phyloP scores from a whole-genome alignment of 805 yeast genomes.

The Scheffersomyces coipomensis region DNA sequence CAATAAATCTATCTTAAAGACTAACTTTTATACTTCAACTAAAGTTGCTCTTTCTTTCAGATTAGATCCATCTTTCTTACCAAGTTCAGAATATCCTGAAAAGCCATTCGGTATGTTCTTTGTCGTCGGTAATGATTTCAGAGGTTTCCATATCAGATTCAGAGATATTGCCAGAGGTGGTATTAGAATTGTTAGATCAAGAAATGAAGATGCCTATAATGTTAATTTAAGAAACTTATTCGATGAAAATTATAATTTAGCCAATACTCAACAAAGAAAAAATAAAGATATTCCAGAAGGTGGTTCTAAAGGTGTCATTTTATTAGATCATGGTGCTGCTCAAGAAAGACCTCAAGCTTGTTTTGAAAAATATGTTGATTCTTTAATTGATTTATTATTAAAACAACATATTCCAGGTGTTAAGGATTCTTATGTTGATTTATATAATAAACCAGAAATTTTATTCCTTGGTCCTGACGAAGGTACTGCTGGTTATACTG shows the following conservation, averaged over 20 bases:
- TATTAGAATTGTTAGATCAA: slow-evolving; percentile 88
- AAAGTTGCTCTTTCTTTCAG: slow-evolving; percentile 95
- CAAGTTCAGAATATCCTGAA: slow-evolving; percentile 84
- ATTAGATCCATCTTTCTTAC: slow-evolving; percentile 82
- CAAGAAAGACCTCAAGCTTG: slow-evolving; percentile 81
- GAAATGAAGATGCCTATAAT: slow-evolving; percentile 80
- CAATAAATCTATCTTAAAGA: slow-evolving; percentile 84
- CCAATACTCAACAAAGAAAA: slow-evolving; percentile 93
- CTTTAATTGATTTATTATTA: slow-evolving; percentile 82
- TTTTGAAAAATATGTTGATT: slow-evolving; percentile 89
- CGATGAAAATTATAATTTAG: slow-evolving; percentile 95
- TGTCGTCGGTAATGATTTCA: slow-evolving; percentile 92
- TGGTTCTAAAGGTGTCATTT: slow-evolving; percentile 95
- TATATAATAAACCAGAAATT: slow-evolving; percentile 82
- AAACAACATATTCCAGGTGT: slow-evolving; percentile 65
- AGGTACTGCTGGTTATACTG: slow-evolving; percentile 92
- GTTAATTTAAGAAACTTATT: slow-evolving; percentile 84
- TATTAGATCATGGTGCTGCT: slow-evolving; percentile 73
- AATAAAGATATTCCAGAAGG: slow-evolving; percentile 99
- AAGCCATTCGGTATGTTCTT: slow-evolving; percentile 93
- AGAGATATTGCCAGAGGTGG: slow-evolving; percentile 99
- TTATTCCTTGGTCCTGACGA: slow-evolving; percentile 99
- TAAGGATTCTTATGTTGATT: slow-evolving; percentile 81
- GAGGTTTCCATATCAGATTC: slow-evolving; percentile 96
- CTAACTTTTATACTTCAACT: slow-evolving; percentile 90